phyloP scores from a whole-genome alignment of 2,329 filamentous ascomycete species.

The Cladosporium sp. region DNA sequence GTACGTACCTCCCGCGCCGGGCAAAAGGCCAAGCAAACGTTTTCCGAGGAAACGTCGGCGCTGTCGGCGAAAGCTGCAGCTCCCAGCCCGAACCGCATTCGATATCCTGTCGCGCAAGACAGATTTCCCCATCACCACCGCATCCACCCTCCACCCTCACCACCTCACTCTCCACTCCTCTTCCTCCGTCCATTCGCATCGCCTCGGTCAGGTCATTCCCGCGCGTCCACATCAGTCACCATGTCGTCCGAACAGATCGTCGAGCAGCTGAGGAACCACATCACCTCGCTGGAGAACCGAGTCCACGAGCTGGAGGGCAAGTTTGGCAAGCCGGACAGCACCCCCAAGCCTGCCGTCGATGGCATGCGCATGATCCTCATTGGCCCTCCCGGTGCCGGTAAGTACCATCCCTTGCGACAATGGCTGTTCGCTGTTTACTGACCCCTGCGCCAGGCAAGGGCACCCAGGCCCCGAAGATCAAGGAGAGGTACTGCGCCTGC shows the following conservation, averaged over 20 bases:
- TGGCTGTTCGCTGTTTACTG: constrained; percentile 7
- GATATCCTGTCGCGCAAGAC: constrained; percentile 8
- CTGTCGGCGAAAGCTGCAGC: background rate
- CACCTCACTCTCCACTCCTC: background rate
- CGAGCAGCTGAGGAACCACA: constrained; percentile 75
- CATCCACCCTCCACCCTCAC: background rate
- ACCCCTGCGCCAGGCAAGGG: constrained; percentile 71
- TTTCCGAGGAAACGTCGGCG: background rate
- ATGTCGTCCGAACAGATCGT: constrained; percentile 32
- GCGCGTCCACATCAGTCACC: background rate
- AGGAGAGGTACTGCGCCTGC: constrained; percentile 96
- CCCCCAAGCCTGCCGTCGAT: constrained; percentile 23
- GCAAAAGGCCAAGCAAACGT: background rate
- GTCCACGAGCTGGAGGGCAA: constrained; percentile 70
- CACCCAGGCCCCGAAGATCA: constrained; percentile 95
- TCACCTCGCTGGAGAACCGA: constrained; percentile 76
- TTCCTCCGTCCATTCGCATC: constrained; percentile 5
- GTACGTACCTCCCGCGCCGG: background rate
- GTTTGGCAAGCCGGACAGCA: constrained; percentile 7
- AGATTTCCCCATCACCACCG: constrained; percentile 1
- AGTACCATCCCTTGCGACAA: constrained; percentile 32
- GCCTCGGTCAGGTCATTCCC: constrained; percentile 6
- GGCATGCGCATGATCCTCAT: constrained; percentile 95
- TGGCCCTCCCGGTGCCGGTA: constrained; percentile 94
- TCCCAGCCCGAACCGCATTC: constrained; percentile 6